Percentiles rank a stretch among this genome's conserved stretches.
phyloP scores from a whole-genome alignment of 2,329 filamentous ascomycete genomes.

The Phaeosphaeria sp. region DNA sequence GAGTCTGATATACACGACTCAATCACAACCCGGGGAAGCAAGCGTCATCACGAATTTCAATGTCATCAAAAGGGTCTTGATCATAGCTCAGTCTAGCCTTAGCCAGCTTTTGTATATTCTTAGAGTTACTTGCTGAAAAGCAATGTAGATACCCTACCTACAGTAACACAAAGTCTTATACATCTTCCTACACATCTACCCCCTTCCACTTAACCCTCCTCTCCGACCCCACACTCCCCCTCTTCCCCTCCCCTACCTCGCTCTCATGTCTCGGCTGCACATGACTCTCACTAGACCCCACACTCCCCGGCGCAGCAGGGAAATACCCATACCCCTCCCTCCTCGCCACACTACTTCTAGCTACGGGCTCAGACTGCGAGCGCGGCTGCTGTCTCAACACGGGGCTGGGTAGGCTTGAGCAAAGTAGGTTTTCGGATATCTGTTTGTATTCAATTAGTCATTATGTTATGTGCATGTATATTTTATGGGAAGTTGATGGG shows the following conservation, averaged over 20 bases:
- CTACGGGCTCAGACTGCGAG: neutral
- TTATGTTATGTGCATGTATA: too few species aligned
- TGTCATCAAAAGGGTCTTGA: neutral
- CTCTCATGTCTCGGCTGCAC: neutral
- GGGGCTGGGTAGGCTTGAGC: slow-evolving; percentile 1
- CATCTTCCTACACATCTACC: slow-evolving; percentile 25
- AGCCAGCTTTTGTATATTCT: neutral
- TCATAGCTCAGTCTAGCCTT: neutral
- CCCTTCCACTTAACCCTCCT: slow-evolving; percentile 14
- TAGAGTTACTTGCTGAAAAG: neutral
- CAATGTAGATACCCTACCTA: slow-evolving; percentile 20
- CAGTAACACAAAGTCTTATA: too few species aligned
- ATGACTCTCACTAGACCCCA: neutral
- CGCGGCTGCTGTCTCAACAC: neutral
- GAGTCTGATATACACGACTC: neutral
- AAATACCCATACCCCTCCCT: neutral
- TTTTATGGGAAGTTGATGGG: too few species aligned
- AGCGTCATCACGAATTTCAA: neutral
- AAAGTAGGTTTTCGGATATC: slow-evolving; percentile 27
- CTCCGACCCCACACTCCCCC: neutral
- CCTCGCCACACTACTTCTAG: neutral
- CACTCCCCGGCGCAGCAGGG: neutral
- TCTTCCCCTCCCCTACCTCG: slow-evolving; percentile 6
- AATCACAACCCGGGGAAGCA: neutral
- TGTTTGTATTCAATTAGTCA: too few species aligned